These are phyloP conservation scores for Neurospora sp. DNA, from an alignment of 2,329 filamentous ascomycete species.

Conservation along the genomic window DNA sequence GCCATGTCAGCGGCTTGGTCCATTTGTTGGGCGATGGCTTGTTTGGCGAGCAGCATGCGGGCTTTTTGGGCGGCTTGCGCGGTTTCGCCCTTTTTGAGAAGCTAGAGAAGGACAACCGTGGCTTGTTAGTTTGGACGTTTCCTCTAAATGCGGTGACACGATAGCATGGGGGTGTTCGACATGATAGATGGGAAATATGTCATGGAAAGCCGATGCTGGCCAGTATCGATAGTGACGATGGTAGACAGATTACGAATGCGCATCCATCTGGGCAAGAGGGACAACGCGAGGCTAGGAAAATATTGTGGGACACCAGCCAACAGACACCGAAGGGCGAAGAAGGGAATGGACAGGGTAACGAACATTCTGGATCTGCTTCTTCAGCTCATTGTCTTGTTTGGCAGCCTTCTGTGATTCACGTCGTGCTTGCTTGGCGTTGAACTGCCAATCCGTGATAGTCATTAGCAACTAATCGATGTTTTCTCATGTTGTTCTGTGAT, in stretches of 20 bases:
- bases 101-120: slow-evolving; percentile 16
- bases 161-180: background rate
- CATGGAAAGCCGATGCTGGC: background rate
- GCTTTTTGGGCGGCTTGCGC: slow-evolving; percentile 54
- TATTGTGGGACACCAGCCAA: background rate
- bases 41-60: slow-evolving; percentile 51
- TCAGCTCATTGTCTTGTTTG: slow-evolving; percentile 49
- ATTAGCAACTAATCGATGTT: background rate
- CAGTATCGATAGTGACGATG: background rate
- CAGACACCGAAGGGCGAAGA: background rate
- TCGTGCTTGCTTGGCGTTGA: slow-evolving; percentile 52
- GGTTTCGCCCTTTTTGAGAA: slow-evolving; percentile 54
- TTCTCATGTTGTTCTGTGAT: background rate
- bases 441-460: slow-evolving; percentile 24
- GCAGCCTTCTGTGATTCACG: slow-evolving; percentile 50
- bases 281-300: background rate
- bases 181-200: background rate
- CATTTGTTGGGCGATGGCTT: slow-evolving; percentile 53
- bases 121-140: background rate
- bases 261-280: background rate
- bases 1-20: slow-evolving; percentile 56
- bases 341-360: slow-evolving; percentile 5
- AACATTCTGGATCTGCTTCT: slow-evolving; percentile 52
- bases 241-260: background rate
- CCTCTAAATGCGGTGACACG: background rate